These are phyloP conservation scores for Mycena galericulata DNA, from an alignment of 768 basidiomycete species.

Conservation along the genomic window DNA sequence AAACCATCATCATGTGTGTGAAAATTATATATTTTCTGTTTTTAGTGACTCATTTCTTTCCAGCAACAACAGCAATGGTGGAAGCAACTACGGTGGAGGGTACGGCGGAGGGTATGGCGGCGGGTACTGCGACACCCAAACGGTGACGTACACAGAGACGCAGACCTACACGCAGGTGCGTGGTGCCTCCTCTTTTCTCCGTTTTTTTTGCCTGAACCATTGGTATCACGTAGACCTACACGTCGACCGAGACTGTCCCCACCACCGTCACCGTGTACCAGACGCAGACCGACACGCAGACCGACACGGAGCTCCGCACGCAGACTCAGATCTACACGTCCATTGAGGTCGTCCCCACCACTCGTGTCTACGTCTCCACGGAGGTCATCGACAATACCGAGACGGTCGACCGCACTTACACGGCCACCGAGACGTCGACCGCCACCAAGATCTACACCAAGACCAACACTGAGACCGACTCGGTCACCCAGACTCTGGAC, in stretches of 20 bases:
- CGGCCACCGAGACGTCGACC: slow-evolving; percentile 72
- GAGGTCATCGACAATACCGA: slow-evolving; percentile 70
- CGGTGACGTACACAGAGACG: slow-evolving; percentile 52
- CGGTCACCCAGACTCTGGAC: slow-evolving; percentile 59
- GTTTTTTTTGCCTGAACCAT: background rate
- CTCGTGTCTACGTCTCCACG: slow-evolving; percentile 75
- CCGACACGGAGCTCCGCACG: slow-evolving; percentile 58
- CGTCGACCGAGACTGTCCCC: slow-evolving; percentile 49
- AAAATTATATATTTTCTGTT: slow-evolving; percentile 28
- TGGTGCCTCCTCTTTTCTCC: slow-evolving; percentile 15
- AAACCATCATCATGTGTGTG: slow-evolving; percentile 73
- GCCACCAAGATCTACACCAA: slow-evolving; percentile 65
- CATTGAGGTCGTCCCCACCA: slow-evolving; percentile 69
- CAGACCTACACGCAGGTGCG: slow-evolving; percentile 30
- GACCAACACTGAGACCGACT: slow-evolving; percentile 60
- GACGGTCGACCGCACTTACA: slow-evolving; percentile 68
- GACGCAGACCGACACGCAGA: slow-evolving; percentile 46
- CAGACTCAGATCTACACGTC: slow-evolving; percentile 63
- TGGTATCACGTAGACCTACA: slow-evolving; percentile 15
- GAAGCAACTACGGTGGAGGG: slow-evolving; percentile 28
- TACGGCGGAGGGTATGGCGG: slow-evolving; percentile 39
- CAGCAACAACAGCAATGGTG: background rate
- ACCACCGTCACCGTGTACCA: slow-evolving; percentile 52
- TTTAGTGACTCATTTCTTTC: slow-evolving; percentile 20
- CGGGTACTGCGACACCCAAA: slow-evolving; percentile 41